phyloP scores from a whole-genome alignment of 441 rosid species.

The Metrosideros polymorpha region DNA sequence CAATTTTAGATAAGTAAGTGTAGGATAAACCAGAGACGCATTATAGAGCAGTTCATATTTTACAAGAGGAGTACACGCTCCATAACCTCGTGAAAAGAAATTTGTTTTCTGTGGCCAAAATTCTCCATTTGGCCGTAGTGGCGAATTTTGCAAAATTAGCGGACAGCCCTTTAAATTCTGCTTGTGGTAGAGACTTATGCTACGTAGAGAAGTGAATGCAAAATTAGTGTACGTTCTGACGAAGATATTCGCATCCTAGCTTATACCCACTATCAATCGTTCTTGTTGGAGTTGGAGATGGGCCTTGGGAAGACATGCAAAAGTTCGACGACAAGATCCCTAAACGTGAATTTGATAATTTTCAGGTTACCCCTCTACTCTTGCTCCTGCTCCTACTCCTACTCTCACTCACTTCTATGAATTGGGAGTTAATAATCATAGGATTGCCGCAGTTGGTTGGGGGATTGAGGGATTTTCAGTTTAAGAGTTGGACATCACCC shows the following conservation, averaged over 20 bases:
- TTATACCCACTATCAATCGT: conserved; percentile 58
- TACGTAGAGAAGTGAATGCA: not conserved
- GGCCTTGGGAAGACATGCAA: conserved; percentile 92
- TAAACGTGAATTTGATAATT: conserved; percentile 64
- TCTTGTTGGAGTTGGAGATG: conserved; percentile 87
- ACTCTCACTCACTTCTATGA: not conserved
- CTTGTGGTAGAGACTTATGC: not conserved
- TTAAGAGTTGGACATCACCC: not conserved
- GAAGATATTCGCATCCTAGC: conserved; percentile 16
- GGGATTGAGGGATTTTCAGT: not conserved
- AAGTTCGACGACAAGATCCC: conserved; percentile 81
- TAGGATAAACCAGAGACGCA: not conserved
- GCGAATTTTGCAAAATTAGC: not conserved
- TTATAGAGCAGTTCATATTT: not conserved
- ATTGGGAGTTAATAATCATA: not conserved
- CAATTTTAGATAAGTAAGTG: not conserved
- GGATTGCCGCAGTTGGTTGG: not conserved
- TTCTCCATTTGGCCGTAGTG: not conserved
- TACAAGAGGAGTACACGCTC: not conserved
- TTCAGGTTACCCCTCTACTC: conserved; percentile 34
- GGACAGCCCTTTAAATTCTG: not conserved
- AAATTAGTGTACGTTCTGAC: not conserved
- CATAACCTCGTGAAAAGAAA: not conserved
- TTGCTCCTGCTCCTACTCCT: not conserved
- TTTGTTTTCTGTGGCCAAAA: not conserved